Base-by-base conservation (phyloP, 2,329 filamentous ascomycete genomes). In the Stagonosporopsis chrysanthemi region DNA sequence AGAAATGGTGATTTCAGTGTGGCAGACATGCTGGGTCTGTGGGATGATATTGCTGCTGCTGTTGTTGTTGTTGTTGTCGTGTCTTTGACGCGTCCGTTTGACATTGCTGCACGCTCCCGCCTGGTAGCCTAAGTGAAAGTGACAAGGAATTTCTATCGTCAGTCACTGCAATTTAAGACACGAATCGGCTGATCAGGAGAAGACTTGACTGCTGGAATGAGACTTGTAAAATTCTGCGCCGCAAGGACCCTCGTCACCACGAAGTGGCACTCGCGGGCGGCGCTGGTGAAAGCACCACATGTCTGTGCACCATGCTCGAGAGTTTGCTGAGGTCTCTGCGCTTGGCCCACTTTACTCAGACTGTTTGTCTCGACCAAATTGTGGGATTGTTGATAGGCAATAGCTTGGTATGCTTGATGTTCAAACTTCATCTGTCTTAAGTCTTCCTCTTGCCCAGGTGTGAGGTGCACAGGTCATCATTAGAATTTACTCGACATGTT, bases 51-150 rank as follows among this genome's bases (percentile, higher is more conserved):
- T 38, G n/a, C 8, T 38, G 7, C 2, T 12, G 12, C 26, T 41
- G 28, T 9, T 7, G 36, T 39, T 19, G 8, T 22, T 22, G 6
- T 39, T 39, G 11, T 9, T 17, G n/a, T 35, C 35, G 36, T 15
- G 11, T 5, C n/a, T 39, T 54, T 42, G 36, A 40, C 9, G 6
- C 33, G 26, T 43, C 52, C 45, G 33, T 48, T 55, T 49, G 52
- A 26, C 40, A 39, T 44, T 31, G 49, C 52, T 55, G 31, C 45
- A 44, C 9, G 31, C 40, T 39, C 24, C 52, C 52, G 45, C 49
- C 31, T 17, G 31, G 22, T 39, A 31, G 19, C 45, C 22, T 22
- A 31, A 40, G 44, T 49, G 52, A 55, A 55, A 44, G 40, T 28
- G 40, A 44, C 44, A 43, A 7, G 39, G 24, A 55, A 5, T 22